phyloP scores from a whole-genome alignment of 139 green algal species.

The Chlorella vulgaris region DNA sequence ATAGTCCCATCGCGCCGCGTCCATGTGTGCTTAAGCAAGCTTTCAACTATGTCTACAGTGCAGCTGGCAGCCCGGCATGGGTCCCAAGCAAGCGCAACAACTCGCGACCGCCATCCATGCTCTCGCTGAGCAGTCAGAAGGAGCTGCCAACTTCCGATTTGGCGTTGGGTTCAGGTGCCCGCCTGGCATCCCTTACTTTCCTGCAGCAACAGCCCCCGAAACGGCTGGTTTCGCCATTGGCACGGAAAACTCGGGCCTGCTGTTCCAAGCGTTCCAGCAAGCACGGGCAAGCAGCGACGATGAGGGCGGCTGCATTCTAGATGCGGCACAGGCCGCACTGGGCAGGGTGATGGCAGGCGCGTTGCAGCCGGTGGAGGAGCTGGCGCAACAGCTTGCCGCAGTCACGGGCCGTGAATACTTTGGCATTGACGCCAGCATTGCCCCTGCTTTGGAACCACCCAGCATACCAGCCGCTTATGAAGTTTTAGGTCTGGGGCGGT shows the following conservation, averaged over 20 bases:
- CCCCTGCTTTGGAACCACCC: slow-evolving; percentile 48
- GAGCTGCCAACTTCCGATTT: slow-evolving; percentile 50
- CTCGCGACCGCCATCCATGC: slow-evolving; percentile 20
- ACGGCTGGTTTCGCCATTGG: slow-evolving; percentile 44
- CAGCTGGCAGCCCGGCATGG: slow-evolving; percentile 19
- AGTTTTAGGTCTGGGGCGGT: slow-evolving; percentile 34
- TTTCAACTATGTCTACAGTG: not conserved
- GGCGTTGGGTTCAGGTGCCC: slow-evolving; percentile 37
- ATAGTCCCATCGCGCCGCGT: not conserved
- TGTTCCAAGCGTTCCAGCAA: slow-evolving; percentile 41
- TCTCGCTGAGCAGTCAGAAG: slow-evolving; percentile 8
- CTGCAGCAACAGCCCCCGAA: slow-evolving; percentile 25
- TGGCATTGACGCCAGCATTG: slow-evolving; percentile 55
- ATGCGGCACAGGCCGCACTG: not conserved
- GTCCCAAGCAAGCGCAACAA: not conserved
- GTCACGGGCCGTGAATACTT: slow-evolving; percentile 33
- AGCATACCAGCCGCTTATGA: slow-evolving; percentile 8
- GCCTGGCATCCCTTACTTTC: slow-evolving; percentile 55
- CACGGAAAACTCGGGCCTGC: slow-evolving; percentile 48
- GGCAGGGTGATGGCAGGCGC: not conserved
- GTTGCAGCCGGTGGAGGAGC: slow-evolving; percentile 15
- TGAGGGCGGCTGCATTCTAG: not conserved
- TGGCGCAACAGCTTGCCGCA: slow-evolving; percentile 3
- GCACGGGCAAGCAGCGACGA: slow-evolving; percentile 1
- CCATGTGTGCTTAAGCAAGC: not conserved